Conservation (phyloP, 1,284 basidiomycete genomes). For the Cryptococcus sp. region DNA sequence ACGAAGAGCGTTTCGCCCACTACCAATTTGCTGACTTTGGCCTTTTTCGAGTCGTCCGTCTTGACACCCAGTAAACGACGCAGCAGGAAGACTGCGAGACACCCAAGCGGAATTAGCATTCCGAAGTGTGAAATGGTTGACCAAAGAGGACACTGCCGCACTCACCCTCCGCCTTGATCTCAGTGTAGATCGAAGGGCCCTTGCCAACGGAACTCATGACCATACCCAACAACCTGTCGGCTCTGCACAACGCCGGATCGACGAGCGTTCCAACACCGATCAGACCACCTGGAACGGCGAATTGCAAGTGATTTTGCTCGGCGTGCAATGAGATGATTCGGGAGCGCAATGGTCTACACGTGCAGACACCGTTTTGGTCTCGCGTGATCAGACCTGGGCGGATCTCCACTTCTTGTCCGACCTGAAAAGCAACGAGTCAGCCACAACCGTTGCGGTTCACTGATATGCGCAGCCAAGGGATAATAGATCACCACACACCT, state of each 20-base stretch:
- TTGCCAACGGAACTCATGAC: constrained; percentile 92
- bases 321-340: constrained; percentile 89
- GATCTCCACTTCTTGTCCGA: constrained; percentile 96
- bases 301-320: constrained; percentile 90
- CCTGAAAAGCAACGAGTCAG: constrained; percentile 27
- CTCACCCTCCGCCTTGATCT: constrained; percentile 55
- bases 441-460: too few species aligned
- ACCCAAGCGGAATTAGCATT: neutral
- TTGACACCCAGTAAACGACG: constrained; percentile 96
- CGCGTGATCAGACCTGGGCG: constrained; percentile 96
- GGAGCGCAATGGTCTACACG: constrained; percentile 91
- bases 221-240: constrained; percentile 94
- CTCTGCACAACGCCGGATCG: constrained; percentile 94
- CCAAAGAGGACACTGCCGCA: neutral
- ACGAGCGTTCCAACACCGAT: constrained; percentile 98
- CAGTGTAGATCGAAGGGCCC: constrained; percentile 89
- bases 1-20: constrained; percentile 93
- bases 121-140: neutral
- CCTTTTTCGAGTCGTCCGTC: constrained; percentile 97
- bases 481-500: constrained; percentile 41
- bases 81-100: constrained; percentile 71
- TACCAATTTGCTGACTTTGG: constrained; percentile 84
- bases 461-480: neutral
- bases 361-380: constrained; percentile 84
- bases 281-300: constrained; percentile 94